Evolutionary conservation across 768 basidiomycete genomes (phyloP).

Genomic region (Pulveroboletus sp.): DNA sequence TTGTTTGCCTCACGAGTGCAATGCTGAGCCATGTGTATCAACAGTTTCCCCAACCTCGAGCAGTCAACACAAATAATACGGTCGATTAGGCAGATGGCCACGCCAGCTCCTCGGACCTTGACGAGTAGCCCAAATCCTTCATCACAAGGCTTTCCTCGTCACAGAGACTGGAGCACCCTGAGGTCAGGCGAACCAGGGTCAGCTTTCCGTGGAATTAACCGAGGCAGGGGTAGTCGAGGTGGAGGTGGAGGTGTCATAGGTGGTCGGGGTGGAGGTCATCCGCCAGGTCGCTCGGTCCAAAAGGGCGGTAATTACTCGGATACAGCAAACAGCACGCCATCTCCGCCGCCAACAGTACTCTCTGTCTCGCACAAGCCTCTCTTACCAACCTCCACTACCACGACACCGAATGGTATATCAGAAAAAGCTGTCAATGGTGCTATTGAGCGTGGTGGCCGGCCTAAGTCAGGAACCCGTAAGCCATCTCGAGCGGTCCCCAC

Average conservation of each 20-base stretch:
- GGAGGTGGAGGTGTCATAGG: constrained; percentile 27
- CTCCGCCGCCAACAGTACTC: constrained; percentile 16
- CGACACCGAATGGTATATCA: constrained; percentile 19
- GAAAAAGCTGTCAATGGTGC: constrained; percentile 21
- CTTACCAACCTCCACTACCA: constrained; percentile 6
- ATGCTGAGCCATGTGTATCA: constrained; percentile 10
- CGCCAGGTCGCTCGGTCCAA: constrained; percentile 15
- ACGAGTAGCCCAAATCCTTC: constrained; percentile 26
- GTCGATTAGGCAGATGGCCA: constrained; percentile 35
- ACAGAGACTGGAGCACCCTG: constrained; percentile 39
- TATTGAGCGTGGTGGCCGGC: constrained; percentile 17
- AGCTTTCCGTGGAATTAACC: constrained; percentile 43
- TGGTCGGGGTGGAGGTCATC: constrained; percentile 28
- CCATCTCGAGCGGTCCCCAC: constrained; percentile 18
- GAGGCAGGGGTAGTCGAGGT: constrained; percentile 35
- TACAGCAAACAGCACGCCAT: constrained; percentile 13
- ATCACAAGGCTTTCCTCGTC: constrained; percentile 28
- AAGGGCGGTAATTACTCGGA: constrained; percentile 24
- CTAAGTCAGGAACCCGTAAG: constrained; percentile 23
- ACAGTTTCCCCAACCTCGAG: constrained; percentile 6
- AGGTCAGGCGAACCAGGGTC: constrained; percentile 43
- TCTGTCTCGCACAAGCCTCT: constrained; percentile 16
- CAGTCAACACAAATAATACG: background rate
- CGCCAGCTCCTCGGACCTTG: constrained; percentile 33
- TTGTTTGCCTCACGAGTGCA: background rate